Conservation (phyloP, 2,329 filamentous ascomycete genomes). For the Aspergillus fructus region DNA sequence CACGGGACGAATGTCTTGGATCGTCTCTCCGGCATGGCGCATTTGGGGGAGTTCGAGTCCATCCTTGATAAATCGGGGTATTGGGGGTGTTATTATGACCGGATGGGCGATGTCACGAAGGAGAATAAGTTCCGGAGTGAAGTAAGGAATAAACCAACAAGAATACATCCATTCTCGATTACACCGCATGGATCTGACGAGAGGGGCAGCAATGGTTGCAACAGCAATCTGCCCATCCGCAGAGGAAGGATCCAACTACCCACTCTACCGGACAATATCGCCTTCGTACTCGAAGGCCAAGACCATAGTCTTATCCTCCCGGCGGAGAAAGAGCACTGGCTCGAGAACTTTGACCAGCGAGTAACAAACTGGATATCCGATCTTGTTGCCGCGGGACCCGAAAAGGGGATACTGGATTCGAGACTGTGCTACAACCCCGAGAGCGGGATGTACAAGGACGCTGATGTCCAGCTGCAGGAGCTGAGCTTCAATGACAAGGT, state of each 20-base stretch:
- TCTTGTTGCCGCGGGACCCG: constrained; percentile 1
- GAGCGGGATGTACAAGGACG: neutral
- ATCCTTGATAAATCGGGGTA: constrained; percentile 15
- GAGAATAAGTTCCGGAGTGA: neutral
- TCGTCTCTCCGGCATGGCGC: constrained; percentile 3
- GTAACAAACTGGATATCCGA: constrained; percentile 13
- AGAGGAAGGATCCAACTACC: constrained; percentile 4
- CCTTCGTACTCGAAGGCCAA: constrained; percentile 20
- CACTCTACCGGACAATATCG: constrained; percentile 17
- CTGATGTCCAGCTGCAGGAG: neutral
- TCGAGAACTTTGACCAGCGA: constrained; percentile 10
- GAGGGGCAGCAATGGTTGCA: no score
- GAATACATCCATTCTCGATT: no score
- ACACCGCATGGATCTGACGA: neutral
- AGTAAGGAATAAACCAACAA: neutral
- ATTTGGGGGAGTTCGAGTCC: constrained; percentile 4
- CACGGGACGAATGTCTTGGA: constrained; percentile 12
- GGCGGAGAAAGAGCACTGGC: constrained; percentile 14
- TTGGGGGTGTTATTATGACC: constrained; percentile 20
- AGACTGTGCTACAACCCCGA: constrained; percentile 14
- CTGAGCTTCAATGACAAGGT: constrained; percentile 16
- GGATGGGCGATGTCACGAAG: constrained; percentile 3
- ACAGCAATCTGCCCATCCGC: neutral
- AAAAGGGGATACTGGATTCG: constrained; percentile 9
- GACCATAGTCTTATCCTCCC: constrained; percentile 12